These are phyloP conservation scores for Cyberlindnera maclurae DNA, from an alignment of 805 yeast species.

Conservation along the genomic window DNA sequence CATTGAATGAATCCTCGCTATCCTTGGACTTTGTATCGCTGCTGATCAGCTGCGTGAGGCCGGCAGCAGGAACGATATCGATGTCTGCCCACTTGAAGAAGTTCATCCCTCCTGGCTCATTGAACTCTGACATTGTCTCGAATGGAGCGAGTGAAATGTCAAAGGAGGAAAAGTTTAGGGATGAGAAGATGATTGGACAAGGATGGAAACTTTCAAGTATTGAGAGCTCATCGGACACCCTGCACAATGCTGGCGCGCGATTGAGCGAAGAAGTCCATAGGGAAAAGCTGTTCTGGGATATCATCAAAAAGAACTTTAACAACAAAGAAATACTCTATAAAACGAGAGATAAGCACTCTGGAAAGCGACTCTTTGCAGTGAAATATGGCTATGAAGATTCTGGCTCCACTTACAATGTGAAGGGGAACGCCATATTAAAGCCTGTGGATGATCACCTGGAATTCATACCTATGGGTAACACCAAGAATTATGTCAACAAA, in stretches of 20 bases:
- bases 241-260: conserved; percentile 44
- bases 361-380: conserved; percentile 58
- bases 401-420: conserved; percentile 61
- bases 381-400: conserved; percentile 90
- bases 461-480: background rate
- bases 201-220: conserved; percentile 86
- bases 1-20: conserved; percentile 83
- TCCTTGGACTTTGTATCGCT: conserved; percentile 84
- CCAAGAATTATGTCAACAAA: conserved; percentile 28
- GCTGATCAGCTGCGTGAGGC: conserved; percentile 70
- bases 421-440: conserved; percentile 68
- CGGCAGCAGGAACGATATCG: conserved; percentile 79
- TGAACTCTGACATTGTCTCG: conserved; percentile 38
- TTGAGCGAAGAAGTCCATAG: conserved; percentile 47
- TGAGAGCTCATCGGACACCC: conserved; percentile 42
- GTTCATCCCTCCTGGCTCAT: conserved; percentile 67
- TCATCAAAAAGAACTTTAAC: conserved; percentile 23
- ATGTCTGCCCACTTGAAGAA: conserved; percentile 80
- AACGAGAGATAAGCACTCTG: conserved; percentile 47
- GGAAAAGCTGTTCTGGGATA: conserved; percentile 67
- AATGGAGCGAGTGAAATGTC: conserved; percentile 18
- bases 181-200: conserved; percentile 24
- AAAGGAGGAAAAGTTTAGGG: conserved; percentile 15
- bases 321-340: conserved; percentile 61
- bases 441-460: conserved; percentile 40